Evolutionary conservation across 805 yeast species (phyloP), one percentile per base, ranked within the genome.

Genomic region (Saccharomycopsis fodiens): DNA sequence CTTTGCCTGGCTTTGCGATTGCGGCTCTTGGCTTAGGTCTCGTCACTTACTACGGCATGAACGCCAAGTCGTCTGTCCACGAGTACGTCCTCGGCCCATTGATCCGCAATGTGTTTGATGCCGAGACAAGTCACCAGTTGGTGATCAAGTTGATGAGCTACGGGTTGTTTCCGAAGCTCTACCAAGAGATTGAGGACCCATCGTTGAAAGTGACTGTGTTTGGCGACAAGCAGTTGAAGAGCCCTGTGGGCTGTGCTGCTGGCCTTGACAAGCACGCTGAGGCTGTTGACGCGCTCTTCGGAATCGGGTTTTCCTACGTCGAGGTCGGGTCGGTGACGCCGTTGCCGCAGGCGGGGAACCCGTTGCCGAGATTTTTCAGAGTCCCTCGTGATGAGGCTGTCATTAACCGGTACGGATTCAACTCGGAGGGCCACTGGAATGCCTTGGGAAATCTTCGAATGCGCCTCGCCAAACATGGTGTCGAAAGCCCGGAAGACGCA

Each of bases 251-350:
- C 12, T 72, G 89, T 56, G 97, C 97, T 41, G 97, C 97, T 21
- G 97, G 97, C 10, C 74, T 91, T 53, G 97, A 91, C 63, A 91
- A 91, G 65, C 82, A 89, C 57, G 97, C 86, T 43, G 95, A 87
- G 58, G 95, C 86, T 17, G 78, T 91, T 54, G 97, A 91, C 55
- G 67, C 88, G 0, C 69, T 91, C 48, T 80, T 82, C 55, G 72
- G 79, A 52, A 59, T 74, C 45, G 97, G 97, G 1, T 89, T 89
- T 57, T 78, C 91, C 13, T 86, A 86, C 61, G 93, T 87, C 53
- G 97, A 91, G 64, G 75, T 91, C 49, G 97, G 97, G 1, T 85
- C 95, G 2, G 79, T 91, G 41, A 91, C 97, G 4, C 97, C 97
- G 3, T 67, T 73, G 54, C 85, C 97, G 0, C 97, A 91, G 65